Evolutionary conservation across 257 asterid species (phyloP).

Genomic region (Fraxinus anomala): DNA sequence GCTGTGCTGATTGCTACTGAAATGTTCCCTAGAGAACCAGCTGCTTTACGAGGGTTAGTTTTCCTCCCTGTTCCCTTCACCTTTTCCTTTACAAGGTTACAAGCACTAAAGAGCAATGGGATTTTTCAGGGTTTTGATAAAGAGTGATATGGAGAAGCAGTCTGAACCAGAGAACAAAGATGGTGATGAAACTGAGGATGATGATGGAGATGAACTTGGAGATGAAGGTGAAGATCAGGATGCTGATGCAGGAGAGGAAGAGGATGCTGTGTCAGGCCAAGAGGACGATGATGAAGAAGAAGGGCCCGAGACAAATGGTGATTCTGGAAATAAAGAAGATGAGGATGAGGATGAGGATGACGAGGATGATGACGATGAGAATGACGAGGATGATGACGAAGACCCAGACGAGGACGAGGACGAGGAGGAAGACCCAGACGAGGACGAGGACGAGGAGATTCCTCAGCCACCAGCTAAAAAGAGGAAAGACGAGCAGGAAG

Average conservation of each 20-base stretch:
- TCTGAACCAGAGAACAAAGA: constrained; percentile 37
- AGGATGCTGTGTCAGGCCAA: background rate
- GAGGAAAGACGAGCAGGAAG: background rate
- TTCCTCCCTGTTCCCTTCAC: background rate
- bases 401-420: constrained; percentile 10
- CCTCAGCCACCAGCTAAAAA: too few species aligned
- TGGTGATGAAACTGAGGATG: constrained; percentile 32
- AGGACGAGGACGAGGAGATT: constrained; percentile 23
- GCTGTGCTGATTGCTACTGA: constrained; percentile 15
- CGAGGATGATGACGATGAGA: constrained; percentile 2
- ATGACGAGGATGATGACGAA: constrained; percentile 32
- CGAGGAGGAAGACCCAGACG: constrained; percentile 16
- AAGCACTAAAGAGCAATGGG: constrained; percentile 4
- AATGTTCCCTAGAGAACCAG: constrained; percentile 15
- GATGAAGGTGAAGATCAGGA: constrained; percentile 27
- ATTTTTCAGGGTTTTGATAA: constrained; percentile 28
- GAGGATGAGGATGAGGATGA: constrained; percentile 9
- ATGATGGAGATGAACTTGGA: constrained; percentile 31
- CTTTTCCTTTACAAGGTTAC: background rate
- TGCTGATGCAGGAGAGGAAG: constrained; percentile 26
- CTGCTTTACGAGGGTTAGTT: constrained; percentile 25
- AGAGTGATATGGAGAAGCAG: constrained; percentile 29
- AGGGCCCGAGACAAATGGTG: constrained; percentile 9
- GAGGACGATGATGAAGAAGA: constrained; percentile 14
- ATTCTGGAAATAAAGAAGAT: constrained; percentile 23